Evolutionary conservation across 23 red algal genomes (phyloP).

Genomic region (Gracilariopsis chorda): DNA sequence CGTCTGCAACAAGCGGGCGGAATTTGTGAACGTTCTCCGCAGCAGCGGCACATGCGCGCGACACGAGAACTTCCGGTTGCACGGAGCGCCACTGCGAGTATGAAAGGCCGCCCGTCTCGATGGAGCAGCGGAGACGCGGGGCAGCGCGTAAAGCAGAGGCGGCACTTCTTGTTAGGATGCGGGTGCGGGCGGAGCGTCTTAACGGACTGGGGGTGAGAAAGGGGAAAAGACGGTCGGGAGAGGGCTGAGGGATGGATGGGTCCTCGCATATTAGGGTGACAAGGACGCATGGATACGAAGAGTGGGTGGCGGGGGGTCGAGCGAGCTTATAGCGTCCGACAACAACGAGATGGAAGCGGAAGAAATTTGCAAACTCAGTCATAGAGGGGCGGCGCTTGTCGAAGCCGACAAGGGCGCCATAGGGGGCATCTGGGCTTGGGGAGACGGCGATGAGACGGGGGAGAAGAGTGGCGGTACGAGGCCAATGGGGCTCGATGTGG

Average conservation of each 20-base stretch:
- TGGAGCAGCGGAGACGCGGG: not conserved
- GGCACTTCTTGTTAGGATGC: not conserved
- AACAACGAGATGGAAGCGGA: slow-evolving; percentile 5
- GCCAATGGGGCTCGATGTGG: slow-evolving; percentile 5
- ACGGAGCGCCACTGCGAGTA: slow-evolving; percentile 18
- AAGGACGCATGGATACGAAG: slow-evolving; percentile 10
- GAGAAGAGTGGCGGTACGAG: not conserved
- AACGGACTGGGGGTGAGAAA: not conserved
- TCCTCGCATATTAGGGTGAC: slow-evolving; percentile 12
- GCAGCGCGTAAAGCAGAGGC: not conserved
- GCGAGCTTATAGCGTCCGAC: slow-evolving; percentile 9
- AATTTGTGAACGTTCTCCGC: not conserved
- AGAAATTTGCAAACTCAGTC: slow-evolving; percentile 1
- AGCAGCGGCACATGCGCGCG: not conserved
- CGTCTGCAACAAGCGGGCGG: not conserved
- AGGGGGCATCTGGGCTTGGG: not conserved
- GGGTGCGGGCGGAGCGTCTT: not conserved
- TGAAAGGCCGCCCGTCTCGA: not conserved
- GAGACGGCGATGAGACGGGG: slow-evolving; percentile 1
- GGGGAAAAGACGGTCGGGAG: slow-evolving; percentile 2
- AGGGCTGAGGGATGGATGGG: not conserved
- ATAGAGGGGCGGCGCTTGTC: not conserved
- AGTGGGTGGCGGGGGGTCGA: not conserved
- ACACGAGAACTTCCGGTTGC: slow-evolving; percentile 1
- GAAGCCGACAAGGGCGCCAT: not conserved